These are phyloP conservation scores for Entomortierella parvispora DNA, from an alignment of 192 early-diverging fungal species.

Conservation along the genomic window DNA sequence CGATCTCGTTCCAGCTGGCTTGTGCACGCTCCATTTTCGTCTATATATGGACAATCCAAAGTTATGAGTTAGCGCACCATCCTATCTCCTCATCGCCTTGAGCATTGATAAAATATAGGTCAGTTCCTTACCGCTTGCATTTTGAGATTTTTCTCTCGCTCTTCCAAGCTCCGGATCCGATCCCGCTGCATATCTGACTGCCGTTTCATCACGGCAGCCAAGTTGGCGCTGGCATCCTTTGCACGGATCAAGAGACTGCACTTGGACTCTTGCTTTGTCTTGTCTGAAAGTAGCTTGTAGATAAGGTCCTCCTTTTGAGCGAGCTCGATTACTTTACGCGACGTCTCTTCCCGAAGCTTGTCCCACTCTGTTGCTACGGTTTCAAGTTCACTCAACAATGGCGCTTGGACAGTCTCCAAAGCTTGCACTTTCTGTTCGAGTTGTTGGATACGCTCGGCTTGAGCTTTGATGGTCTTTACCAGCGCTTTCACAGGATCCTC, in stretches of 20 bases:
- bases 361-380: conserved; percentile 75
- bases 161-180: conserved; percentile 83
- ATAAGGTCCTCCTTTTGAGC: conserved; percentile 84
- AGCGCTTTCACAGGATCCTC: conserved; percentile 48
- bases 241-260: conserved; percentile 84
- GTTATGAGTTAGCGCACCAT: too few species aligned
- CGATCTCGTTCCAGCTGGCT: conserved; percentile 29
- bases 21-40: conserved; percentile 46
- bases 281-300: conserved; percentile 81
- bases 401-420: conserved; percentile 54
- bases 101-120: too few species aligned
- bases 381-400: conserved; percentile 73
- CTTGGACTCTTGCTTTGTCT: conserved; percentile 88
- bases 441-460: conserved; percentile 63
- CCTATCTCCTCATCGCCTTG: too few species aligned
- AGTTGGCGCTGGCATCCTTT: conserved; percentile 71
- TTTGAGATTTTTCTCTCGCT: conserved; percentile 77
- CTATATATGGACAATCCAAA: too few species aligned
- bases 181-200: conserved; percentile 93
- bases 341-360: conserved; percentile 87
- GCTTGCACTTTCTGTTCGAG: conserved; percentile 66
- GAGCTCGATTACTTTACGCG: conserved; percentile 82
- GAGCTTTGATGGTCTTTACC: conserved; percentile 43
- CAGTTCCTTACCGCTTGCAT: conserved; percentile 58
- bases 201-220: conserved; percentile 76